Base-by-base conservation (phyloP, 2,329 filamentous ascomycete species). In the Lachnellula suecica region DNA sequence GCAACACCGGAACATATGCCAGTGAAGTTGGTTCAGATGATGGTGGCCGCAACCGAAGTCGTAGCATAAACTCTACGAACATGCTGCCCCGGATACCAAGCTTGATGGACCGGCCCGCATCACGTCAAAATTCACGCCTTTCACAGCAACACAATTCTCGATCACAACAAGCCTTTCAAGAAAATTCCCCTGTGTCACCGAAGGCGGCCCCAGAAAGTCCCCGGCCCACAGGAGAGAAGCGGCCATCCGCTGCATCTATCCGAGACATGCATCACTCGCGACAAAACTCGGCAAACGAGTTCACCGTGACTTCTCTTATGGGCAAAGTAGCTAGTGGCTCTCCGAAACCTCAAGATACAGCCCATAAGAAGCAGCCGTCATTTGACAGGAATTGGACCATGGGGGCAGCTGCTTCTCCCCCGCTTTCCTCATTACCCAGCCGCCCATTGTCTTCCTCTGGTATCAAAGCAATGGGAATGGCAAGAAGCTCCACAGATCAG, bases 261-360 rank as follows among this genome's bases (percentile, higher is more conserved):
- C 82, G 91, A 61, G 89, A 91, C 53, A 74, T 95, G 62, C 86
- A 94, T 63, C 90, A 96, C 68, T 89, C 88, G 37, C 83, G 91
- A 38, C 87, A 91, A 53, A 91, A 95, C 71, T 97, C 92, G 17
- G 53, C 57, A 37, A 64, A 59, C 43, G 63, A 67, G 34, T 64
- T 62, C 9, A 79, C 76, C 53, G 59, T 43, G 15, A 27, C 78
- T 38, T 65, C 69, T 17, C 64, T 70, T 22, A 74, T 73, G 56
- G 74, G 73, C 34, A 71, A 73, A 2, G 74, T 78, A 56, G 68
- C 48, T 45, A 51, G 17, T 17, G 52, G 48, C 19, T 51, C 44
- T 11, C 43, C 55, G 11, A 51, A 51, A 20, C 60, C 62, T 9
- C 53, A 52, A 15, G 56, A 63, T 41, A 62, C 63, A 25, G 55